Conservation (phyloP, 1,284 basidiomycete genomes). For the Laetiporus sulphureus region DNA sequence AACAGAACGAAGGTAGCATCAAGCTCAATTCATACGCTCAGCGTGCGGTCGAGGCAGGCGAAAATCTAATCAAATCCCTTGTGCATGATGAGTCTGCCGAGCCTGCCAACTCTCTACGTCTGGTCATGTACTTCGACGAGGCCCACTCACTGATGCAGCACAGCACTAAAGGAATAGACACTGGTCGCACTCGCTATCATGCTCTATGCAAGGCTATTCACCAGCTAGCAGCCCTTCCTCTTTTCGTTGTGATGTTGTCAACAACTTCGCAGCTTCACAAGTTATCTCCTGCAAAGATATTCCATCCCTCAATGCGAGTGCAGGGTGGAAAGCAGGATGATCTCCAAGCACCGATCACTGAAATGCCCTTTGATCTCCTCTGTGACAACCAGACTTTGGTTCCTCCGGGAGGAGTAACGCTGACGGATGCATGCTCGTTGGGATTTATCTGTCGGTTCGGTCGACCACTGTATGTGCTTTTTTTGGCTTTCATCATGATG, state of each 20-base stretch:
- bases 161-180: too few species aligned
- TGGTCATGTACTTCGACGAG: constrained; percentile 5
- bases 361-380: constrained; percentile 1
- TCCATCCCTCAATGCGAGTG: neutral
- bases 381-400: neutral
- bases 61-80: too few species aligned
- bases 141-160: neutral
- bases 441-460: constrained; percentile 2
- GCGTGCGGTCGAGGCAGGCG: too few species aligned
- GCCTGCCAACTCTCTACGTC: too few species aligned
- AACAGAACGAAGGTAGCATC: too few species aligned
- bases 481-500: neutral
- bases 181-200: too few species aligned
- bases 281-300: neutral
- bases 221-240: too few species aligned
- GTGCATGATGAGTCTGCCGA: too few species aligned
- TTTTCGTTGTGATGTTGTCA: too few species aligned
- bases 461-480: constrained; percentile 1
- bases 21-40: too few species aligned
- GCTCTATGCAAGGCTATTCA: too few species aligned
- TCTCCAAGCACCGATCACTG: neutral
- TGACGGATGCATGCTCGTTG: neutral
- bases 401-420: neutral
- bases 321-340: neutral
- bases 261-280: too few species aligned